Conservation (phyloP, 1,284 basidiomycete genomes). For the Ustilago trichophora region DNA sequence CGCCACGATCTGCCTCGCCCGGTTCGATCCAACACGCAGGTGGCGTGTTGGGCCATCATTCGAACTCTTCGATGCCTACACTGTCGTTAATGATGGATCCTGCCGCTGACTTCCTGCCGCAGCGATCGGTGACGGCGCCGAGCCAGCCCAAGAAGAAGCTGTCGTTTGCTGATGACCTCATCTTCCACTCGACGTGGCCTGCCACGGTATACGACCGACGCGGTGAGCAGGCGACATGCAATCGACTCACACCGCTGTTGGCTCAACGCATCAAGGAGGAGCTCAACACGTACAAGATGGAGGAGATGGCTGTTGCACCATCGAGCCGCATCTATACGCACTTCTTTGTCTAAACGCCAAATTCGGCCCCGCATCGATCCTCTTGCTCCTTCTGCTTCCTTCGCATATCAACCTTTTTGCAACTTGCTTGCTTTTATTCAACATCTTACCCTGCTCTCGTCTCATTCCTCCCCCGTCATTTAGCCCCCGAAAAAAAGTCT, state of each 20-base stretch:
- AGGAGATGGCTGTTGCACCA: conserved; percentile 92
- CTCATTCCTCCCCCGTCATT: not conserved
- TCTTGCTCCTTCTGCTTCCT: not conserved
- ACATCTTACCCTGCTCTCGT: conserved; percentile 1
- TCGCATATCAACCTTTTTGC: not conserved
- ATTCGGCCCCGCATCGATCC: not conserved
- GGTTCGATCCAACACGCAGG: conserved; percentile 35
- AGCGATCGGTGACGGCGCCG: conserved; percentile 66
- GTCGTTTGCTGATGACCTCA: conserved; percentile 88
- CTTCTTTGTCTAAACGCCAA: conserved; percentile 56
- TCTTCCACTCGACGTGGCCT: conserved; percentile 94
- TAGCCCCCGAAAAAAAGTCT: no score
- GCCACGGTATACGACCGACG: conserved; percentile 88
- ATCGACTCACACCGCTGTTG: conserved; percentile 88
- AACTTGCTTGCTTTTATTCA: not conserved
- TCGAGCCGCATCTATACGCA: conserved; percentile 64
- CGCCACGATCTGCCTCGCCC: conserved; percentile 35
- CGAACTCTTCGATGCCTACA: conserved; percentile 77
- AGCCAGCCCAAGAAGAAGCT: conserved; percentile 75
- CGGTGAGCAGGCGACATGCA: conserved; percentile 96
- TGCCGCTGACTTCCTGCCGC: conserved; percentile 67
- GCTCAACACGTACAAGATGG: conserved; percentile 89
- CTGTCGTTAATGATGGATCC: conserved; percentile 76
- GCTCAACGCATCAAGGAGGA: conserved; percentile 92
- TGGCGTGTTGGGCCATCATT: conserved; percentile 56